A percentile compares a stretch with the other conserved stretches of the same genome.
Conservation (phyloP, 1,284 basidiomycete species). For the Cutaneotrichosporon sp. region DNA sequence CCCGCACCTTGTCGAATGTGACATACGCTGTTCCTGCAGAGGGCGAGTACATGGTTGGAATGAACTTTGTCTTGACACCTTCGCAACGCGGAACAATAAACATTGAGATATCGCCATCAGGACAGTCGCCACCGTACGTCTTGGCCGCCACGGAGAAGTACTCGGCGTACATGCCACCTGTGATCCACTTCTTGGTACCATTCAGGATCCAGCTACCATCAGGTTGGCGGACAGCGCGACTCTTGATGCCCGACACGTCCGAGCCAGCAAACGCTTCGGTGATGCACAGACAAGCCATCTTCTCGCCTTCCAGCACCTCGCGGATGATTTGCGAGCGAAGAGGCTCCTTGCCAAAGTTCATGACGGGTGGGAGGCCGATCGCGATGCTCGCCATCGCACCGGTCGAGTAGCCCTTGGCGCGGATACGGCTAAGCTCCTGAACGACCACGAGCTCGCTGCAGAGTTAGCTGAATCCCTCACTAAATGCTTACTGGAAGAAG, state of each 20-base stretch:
- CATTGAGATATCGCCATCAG: conserved; percentile 76
- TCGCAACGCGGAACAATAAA: conserved; percentile 74
- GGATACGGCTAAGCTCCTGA: conserved; percentile 77
- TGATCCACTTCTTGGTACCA: conserved; percentile 91
- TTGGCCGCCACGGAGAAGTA: conserved; percentile 50
- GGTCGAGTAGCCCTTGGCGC: conserved; percentile 80
- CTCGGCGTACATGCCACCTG: conserved; percentile 65
- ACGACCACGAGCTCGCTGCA: conserved; percentile 69
- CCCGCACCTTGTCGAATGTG: conserved; percentile 82
- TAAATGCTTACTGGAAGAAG: conserved; percentile 59
- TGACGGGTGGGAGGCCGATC: conserved; percentile 66
- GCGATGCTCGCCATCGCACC: conserved; percentile 71
- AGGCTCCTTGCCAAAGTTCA: conserved; percentile 61
- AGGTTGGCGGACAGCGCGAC: conserved; percentile 74
- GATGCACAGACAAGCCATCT: conserved; percentile 78
- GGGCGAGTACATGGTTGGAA: conserved; percentile 80
- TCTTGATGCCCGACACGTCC: conserved; percentile 79
- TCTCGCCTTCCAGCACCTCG: conserved; percentile 66
- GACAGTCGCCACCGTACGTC: conserved; percentile 30
- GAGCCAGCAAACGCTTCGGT: conserved; percentile 89
- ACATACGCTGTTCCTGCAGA: conserved; percentile 79
- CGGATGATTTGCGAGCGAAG: conserved; percentile 64
- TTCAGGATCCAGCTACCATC: conserved; percentile 80
- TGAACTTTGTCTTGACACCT: conserved; percentile 77
- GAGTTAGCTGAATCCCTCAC: not conserved